phyloP scores from a whole-genome alignment of 192 early-diverging fungal genomes.

The Backusella macrospora region DNA sequence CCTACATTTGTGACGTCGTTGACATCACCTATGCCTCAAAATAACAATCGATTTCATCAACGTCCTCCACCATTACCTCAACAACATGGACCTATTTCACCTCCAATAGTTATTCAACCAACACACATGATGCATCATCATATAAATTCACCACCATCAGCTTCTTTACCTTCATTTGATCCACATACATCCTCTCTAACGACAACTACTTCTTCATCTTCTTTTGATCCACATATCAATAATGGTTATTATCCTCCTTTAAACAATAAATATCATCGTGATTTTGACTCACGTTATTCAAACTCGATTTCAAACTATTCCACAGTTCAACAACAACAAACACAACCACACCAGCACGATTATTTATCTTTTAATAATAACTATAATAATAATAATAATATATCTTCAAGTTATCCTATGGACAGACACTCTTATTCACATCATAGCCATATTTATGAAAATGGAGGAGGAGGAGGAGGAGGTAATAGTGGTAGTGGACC shows the following conservation, averaged over 20 bases:
- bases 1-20: not conserved
- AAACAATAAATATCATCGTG: not conserved
- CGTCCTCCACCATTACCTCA: not conserved
- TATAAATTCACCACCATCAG: not conserved
- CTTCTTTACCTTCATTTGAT: not conserved
- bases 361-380: not conserved
- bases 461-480: not conserved
- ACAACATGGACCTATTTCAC: not conserved
- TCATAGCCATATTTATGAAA: slow-evolving; percentile 8
- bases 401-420: not conserved
- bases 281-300: slow-evolving; percentile 8
- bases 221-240: not conserved
- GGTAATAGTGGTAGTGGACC: not conserved
- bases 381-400: not conserved
- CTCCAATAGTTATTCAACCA: not conserved
- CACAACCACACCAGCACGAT: not conserved
- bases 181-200: not conserved
- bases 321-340: not conserved
- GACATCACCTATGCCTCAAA: not conserved
- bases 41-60: not conserved
- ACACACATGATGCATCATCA: slow-evolving; percentile 5
- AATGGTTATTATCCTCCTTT: not conserved
- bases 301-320: slow-evolving; percentile 4
- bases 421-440: slow-evolving; percentile 3
- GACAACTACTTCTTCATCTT: not conserved